Percentiles rank a stretch among this genome's conserved stretches.
These are phyloP conservation scores for Cornus kousa DNA, from an alignment of 148 eudicot species.

Conservation along the genomic window DNA sequence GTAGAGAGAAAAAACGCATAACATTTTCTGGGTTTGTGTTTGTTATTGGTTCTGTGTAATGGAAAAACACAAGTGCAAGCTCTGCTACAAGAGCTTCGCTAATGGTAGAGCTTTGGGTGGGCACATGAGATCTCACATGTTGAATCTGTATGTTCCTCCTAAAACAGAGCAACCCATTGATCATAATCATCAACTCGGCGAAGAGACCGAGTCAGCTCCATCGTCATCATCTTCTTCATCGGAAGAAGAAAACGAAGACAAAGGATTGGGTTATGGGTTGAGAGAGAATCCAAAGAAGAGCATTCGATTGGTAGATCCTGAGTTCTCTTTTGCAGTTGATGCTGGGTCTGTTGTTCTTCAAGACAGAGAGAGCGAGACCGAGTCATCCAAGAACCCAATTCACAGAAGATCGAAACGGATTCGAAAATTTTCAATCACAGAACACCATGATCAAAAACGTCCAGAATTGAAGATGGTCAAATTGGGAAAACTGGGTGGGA, in stretches of 20 bases:
- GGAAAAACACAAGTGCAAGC: constrained; percentile 68
- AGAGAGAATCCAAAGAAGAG: constrained; percentile 35
- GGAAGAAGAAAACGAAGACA: constrained; percentile 22
- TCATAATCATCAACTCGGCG: not conserved
- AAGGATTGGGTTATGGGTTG: constrained; percentile 23
- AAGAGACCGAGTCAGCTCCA: constrained; percentile 12
- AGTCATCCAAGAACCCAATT: constrained; percentile 48
- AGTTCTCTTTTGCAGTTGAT: constrained; percentile 9
- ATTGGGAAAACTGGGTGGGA: not conserved
- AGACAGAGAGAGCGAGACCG: constrained; percentile 52
- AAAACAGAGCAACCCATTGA: constrained; percentile 8
- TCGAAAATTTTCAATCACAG: constrained; percentile 20
- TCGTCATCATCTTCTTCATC: constrained; percentile 3
- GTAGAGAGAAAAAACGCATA: not conserved
- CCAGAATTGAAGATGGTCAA: constrained; percentile 10
- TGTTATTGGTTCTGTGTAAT: constrained; percentile 12
- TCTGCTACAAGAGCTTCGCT: constrained; percentile 50
- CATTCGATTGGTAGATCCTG: constrained; percentile 35
- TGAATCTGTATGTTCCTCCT: constrained; percentile 31
- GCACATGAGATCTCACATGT: constrained; percentile 85
- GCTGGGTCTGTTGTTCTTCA: constrained; percentile 23
- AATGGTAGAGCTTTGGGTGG: constrained; percentile 90
- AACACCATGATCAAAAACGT: not conserved
- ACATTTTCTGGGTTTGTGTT: not conserved
- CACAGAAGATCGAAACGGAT: constrained; percentile 48